Evolutionary conservation across 2,329 filamentous ascomycete genomes (phyloP), one percentile per base, ranked within the genome.

Genomic region (Botrytis fabae): DNA sequence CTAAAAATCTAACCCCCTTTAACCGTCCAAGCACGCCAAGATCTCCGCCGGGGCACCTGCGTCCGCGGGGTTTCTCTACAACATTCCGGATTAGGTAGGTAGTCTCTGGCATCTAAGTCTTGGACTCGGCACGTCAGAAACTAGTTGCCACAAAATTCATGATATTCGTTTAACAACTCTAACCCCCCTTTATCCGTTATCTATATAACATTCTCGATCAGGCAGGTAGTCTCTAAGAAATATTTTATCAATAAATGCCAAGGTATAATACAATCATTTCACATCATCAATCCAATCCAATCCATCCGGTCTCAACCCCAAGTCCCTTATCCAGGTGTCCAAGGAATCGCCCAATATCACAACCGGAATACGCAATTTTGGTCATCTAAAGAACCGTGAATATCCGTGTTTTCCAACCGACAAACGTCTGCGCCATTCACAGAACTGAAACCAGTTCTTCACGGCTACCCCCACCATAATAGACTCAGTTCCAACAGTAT

Each of bases 181-280:
- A 46, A 35, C 42, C 44, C 32, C 40, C 18, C 63, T 65, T 65
- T 38, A 32, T 65, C 28, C 44, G 42, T 14, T 64, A 46, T 48
- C 42, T 22, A 64, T 51, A 48, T 51, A 25, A 40, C 20, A 38
- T 38, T 18, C 16, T 9, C 25, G 20, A 65, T 48, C 63, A 65
- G 59, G 35, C 20, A 64, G 28, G 60, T 62, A 48, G 28, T 65
- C 44, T n/a, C 63, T 48, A 18, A 14, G 10, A 12, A 8, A n/a
- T 40, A 4, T 48, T 10, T 38, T 35, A 65, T 18, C 20, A 51
- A 65, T 16, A 38, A 38, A 22, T 51, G 63, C 63, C 28, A 51
- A 38, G 63, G 44, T 38, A 65, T 65, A 16, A 51, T n/a, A 65
- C 62, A 51, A n/a, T 35, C 62, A 65, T 48, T 48, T 32, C 42